Conservation (phyloP, 352 stramenopile species). For the Phytophthora gonapodyides region DNA sequence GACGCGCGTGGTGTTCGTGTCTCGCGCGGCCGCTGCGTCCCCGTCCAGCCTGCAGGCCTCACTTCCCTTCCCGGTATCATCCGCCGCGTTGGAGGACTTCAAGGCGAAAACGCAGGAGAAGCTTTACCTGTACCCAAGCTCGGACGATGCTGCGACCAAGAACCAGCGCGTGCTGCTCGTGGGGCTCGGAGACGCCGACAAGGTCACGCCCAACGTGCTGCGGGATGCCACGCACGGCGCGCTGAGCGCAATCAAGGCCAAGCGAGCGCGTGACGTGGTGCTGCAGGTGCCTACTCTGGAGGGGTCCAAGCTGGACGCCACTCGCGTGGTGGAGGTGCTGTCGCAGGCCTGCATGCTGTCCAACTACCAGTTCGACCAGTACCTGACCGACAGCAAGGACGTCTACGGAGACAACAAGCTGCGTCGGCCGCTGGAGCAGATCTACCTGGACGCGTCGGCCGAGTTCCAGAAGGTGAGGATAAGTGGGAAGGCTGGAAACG, state of each 20-base stretch:
- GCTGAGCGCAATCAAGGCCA: constrained; percentile 51
- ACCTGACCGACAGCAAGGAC: constrained; percentile 64
- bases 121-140: constrained; percentile 71
- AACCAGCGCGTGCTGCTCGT: constrained; percentile 74
- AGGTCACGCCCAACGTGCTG: constrained; percentile 66
- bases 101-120: constrained; percentile 66
- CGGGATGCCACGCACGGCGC: constrained; percentile 73
- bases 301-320: constrained; percentile 30
- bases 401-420: constrained; percentile 69
- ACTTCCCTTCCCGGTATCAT: constrained; percentile 73
- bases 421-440: constrained; percentile 64
- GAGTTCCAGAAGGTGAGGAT: constrained; percentile 61
- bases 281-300: constrained; percentile 56
- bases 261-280: constrained; percentile 57
- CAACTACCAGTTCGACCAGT: constrained; percentile 90
- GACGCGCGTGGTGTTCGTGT: constrained; percentile 69
- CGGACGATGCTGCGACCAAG: constrained; percentile 36
- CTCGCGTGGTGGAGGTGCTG: constrained; percentile 68
- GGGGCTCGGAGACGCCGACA: constrained; percentile 67
- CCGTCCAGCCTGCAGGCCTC: constrained; percentile 32
- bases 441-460: constrained; percentile 55
- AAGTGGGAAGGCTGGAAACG: not conserved
- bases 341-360: constrained; percentile 80
- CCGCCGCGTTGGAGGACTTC: constrained; percentile 70
- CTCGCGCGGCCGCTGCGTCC: constrained; percentile 17